Percentiles rank a stretch among this genome's conserved stretches.
Evolutionary conservation across 163 green algal species (phyloP).

Genomic region (Chloromonas sp.): DNA sequence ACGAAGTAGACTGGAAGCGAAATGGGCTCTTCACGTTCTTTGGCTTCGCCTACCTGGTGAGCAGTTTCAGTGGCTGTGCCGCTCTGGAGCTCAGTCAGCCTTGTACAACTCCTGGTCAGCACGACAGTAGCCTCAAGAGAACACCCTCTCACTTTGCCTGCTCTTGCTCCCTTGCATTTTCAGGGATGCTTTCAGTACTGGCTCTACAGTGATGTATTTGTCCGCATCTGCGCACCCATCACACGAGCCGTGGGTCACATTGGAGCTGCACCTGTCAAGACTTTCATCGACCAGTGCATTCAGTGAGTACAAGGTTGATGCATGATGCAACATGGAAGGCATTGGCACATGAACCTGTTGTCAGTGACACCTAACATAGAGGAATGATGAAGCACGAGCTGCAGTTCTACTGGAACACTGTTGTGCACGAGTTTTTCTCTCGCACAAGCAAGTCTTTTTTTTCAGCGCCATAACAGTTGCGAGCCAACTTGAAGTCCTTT

Average conservation of each 20-base stretch:
- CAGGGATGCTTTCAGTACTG: conserved; percentile 67
- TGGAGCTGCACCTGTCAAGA: conserved; percentile 65
- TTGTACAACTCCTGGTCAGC: neutral
- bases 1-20: conserved; percentile 72
- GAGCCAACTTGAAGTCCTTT: no score
- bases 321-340: no score
- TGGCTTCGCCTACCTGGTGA: conserved; percentile 70
- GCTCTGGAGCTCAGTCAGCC: neutral
- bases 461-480: no score
- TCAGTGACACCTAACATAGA: no score
- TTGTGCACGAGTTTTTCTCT: no score
- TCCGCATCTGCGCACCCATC: conserved; percentile 58
- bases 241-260: conserved; percentile 56
- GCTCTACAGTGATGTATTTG: conserved; percentile 79
- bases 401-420: no score
- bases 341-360: no score
- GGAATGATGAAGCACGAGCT: no score
- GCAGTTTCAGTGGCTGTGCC: neutral
- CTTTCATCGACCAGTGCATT: conserved; percentile 76
- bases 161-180: neutral
- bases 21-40: conserved; percentile 69
- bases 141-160: neutral
- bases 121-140: neutral
- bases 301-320: conserved; percentile 44
- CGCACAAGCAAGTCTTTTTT: no score